Percentiles rank a stretch among this genome's conserved stretches.
Conservation (phyloP, 306 rosid species). For the Corylus americana region DNA sequence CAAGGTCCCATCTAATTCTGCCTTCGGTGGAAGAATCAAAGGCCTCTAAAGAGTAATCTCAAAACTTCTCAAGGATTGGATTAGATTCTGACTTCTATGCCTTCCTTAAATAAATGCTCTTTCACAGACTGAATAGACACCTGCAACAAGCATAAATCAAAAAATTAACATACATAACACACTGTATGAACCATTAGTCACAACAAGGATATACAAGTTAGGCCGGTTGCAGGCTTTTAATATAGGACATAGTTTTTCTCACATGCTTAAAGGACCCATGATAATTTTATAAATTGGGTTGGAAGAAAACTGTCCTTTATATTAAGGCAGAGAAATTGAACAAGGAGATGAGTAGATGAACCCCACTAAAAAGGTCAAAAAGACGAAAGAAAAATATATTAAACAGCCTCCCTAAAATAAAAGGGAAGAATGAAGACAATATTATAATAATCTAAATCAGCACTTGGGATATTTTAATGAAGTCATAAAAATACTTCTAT, state of each 20-base stretch:
- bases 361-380: background rate
- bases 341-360: background rate
- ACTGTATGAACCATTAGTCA: background rate
- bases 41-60: background rate
- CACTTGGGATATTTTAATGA: background rate
- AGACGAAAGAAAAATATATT: background rate
- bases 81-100: constrained; percentile 79
- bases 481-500: background rate
- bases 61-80: constrained; percentile 1
- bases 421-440: background rate
- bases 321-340: background rate
- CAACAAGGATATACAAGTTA: background rate
- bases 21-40: background rate
- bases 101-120: constrained; percentile 72
- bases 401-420: background rate
- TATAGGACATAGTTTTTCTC: background rate
- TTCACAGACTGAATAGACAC: constrained; percentile 78
- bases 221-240: background rate
- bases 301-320: too few species aligned
- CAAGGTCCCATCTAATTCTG: background rate
- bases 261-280: too few species aligned
- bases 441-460: background rate
- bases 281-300: too few species aligned
- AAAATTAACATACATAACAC: background rate
- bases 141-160: constrained; percentile 41